phyloP scores from a whole-genome alignment of 2,329 filamentous ascomycete genomes.

The Diplocarpon mali region DNA sequence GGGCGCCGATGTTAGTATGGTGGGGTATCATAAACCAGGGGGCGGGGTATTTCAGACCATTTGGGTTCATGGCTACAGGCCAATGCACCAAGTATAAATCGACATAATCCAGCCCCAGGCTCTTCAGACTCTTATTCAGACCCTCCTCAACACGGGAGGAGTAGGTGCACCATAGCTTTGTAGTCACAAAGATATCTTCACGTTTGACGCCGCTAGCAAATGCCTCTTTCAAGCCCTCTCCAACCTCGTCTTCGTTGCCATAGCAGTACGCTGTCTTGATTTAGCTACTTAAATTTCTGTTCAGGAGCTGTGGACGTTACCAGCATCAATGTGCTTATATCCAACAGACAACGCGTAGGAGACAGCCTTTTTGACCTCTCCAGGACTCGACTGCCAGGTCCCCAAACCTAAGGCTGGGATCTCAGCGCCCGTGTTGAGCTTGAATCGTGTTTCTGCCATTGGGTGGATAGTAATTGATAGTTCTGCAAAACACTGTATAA shows the following conservation, averaged over 20 bases:
- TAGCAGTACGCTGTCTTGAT: slow-evolving; percentile 55
- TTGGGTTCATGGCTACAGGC: slow-evolving; percentile 70
- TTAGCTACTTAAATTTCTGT: not conserved
- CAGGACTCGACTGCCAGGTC: slow-evolving; percentile 35
- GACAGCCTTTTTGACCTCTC: slow-evolving; percentile 32
- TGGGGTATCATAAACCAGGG: slow-evolving; percentile 8
- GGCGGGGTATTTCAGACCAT: slow-evolving; percentile 36
- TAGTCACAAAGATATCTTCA: slow-evolving; percentile 53
- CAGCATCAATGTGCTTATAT: slow-evolving; percentile 43
- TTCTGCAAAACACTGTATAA: not conserved
- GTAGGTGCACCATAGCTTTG: slow-evolving; percentile 65
- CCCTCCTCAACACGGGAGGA: slow-evolving; percentile 57
- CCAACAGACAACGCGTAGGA: slow-evolving; percentile 33
- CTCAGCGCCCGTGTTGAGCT: slow-evolving; percentile 29
- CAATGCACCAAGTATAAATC: slow-evolving; percentile 79
- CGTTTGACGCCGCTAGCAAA: slow-evolving; percentile 48
- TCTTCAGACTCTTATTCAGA: slow-evolving; percentile 61
- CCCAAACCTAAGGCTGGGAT: slow-evolving; percentile 34
- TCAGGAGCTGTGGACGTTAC: not conserved
- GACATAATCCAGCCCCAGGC: slow-evolving; percentile 67
- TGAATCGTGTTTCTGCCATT: slow-evolving; percentile 25
- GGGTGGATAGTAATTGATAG: slow-evolving; percentile 2
- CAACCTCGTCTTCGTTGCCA: slow-evolving; percentile 75
- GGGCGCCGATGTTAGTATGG: not conserved
- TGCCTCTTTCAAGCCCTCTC: slow-evolving; percentile 59